Evolutionary conservation across 108 stramenopile species (phyloP), one percentile per base, ranked within the genome.

Genomic region (Poteriospumella lacustris): DNA sequence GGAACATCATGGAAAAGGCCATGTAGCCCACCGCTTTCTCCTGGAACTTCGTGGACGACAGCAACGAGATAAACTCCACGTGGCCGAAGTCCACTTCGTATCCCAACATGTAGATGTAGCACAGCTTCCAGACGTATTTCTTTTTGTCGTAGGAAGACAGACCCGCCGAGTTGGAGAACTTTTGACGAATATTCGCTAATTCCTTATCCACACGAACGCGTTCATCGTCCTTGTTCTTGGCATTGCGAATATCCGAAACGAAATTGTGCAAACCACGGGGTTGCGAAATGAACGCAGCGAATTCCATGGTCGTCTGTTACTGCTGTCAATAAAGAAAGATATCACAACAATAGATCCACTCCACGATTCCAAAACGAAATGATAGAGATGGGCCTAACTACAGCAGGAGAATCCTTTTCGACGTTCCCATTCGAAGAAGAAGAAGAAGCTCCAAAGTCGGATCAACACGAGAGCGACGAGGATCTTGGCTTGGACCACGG

Each of bases 81-180:
- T 96, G 94, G 29, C 97, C 97, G 87, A 99, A 97, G 78, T 99
- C 96, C 24, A 99, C 96, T 79, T 99, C 97, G 77, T 99, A 99
- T 44, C 97, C 97, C 68, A 99, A 79, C 75, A 96, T 93, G 82
- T 91, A 94, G 77, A 96, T 97, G 86, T 99, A 99, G 3, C 96
- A 94, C 38, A 99, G 85, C 86, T 99, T 99, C 96, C 96, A 99
- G 42, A 97, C 94, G 84, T 99, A 99, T 84, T 97, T 99, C 84
- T 95, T 96, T 9, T 92, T 83, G 70, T 94, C 90, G 80, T 99
- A 99, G 42, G 91, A 87, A 42, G 88, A 88, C 26, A 97, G 84
- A 28, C 88, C 76, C 0, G 88, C 89, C 59, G 92, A 90, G 76
- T 81, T 83, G 42, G 92, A 89, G 84, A 97, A 99, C 79, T 99